Conservation (phyloP, 495 filamentous ascomycete species). For the Terfezia claveryi region DNA sequence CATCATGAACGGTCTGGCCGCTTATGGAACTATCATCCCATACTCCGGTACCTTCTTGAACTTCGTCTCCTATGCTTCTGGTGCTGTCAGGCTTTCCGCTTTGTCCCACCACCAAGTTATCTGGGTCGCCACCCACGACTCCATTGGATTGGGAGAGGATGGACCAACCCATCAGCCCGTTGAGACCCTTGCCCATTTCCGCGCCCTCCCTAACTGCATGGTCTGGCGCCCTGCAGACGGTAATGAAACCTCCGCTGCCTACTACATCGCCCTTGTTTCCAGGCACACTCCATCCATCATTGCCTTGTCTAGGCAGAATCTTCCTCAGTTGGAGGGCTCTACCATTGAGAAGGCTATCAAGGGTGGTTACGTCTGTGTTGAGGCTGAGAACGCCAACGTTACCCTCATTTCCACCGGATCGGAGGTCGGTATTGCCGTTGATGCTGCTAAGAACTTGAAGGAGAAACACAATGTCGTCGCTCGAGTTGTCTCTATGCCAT, state of each 20-base stretch:
- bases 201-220: conserved; percentile 97
- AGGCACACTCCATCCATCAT: conserved; percentile 82
- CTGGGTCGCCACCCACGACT: conserved; percentile 97
- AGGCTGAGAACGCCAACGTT: conserved; percentile 62
- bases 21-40: conserved; percentile 87
- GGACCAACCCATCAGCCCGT: conserved; percentile 98
- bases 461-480: conserved; percentile 73
- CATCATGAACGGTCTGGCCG: conserved; percentile 92
- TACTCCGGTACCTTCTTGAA: conserved; percentile 95
- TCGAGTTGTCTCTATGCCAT: conserved; percentile 87
- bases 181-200: conserved; percentile 98
- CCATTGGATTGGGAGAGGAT: conserved; percentile 96
- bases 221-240: conserved; percentile 98
- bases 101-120: conserved; percentile 80
- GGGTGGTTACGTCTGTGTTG: conserved; percentile 81
- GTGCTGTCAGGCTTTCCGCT: conserved; percentile 80
- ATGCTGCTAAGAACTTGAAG: conserved; percentile 73
- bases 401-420: conserved; percentile 90
- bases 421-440: conserved; percentile 82
- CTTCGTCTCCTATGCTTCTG: conserved; percentile 97
- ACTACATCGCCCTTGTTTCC: conserved; percentile 83
- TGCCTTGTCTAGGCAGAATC: conserved; percentile 92
- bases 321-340: conserved; percentile 88
- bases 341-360: conserved; percentile 69
- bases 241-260: conserved; percentile 94